Base-by-base conservation (phyloP, 768 basidiomycete species). In the Boletellus ananiceps region DNA sequence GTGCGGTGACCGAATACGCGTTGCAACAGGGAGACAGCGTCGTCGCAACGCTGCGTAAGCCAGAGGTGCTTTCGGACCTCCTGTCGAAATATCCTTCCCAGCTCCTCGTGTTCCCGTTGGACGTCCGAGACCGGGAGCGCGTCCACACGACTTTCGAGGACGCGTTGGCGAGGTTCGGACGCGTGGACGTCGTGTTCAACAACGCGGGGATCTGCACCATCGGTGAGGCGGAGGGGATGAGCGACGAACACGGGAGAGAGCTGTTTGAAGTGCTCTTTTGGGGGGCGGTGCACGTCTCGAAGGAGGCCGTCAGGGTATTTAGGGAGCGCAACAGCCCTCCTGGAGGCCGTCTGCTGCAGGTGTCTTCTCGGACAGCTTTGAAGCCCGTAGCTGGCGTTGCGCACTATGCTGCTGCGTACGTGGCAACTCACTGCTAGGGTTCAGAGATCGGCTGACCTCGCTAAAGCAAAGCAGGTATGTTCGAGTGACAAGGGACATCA, bases 131-230 rank as follows among this genome's bases (percentile, higher is more conserved):
- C 18, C 51, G 49, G 2, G 50, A 55, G 13, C 66, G 73, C 3
- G 68, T 75, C 43, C 52, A 33, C 8, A 55, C 55, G 6, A 72
- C 67, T 0, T 78, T 78, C 50, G 56, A 52, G 13, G 50, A 54
- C 39, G 67, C 69, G 0, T 51, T 68, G 35, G 57, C 63, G 25
- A 55, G 54, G 13, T 78, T 76, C 57, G 74, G 73, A 5, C 60
- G 69, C 27, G 54, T 76, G 14, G 77, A 78, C 44, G 59, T 77
- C 42, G 75, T 77, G 5, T 68, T 72, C 52, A 76, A 71, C 54
- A 78, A 77, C 50, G 76, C 76, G 52, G 63, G 52, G 35, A 54
- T 53, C 36, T 60, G 51, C 8, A 46, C 69, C 25, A 44, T 69
- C 15, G 60, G 59, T 15, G 73, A 75, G 52, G 60, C 68, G 21